These are phyloP conservation scores for Metschnikowia peoriensis DNA, from an alignment of 805 yeast species.

Conservation along the genomic window DNA sequence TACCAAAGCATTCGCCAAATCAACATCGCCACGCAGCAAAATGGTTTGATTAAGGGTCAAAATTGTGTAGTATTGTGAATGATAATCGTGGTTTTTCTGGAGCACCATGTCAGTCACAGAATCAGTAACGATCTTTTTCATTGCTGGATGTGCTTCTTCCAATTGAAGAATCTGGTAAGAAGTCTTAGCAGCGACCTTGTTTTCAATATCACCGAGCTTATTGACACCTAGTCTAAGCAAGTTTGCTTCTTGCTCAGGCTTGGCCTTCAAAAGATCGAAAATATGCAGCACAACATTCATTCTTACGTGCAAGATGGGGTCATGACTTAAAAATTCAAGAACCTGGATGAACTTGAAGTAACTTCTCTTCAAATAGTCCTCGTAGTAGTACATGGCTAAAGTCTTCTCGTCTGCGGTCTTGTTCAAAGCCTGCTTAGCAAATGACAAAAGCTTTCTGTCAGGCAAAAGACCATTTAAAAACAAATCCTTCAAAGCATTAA, in stretches of 20 bases:
- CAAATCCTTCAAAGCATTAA: slow-evolving; percentile 87
- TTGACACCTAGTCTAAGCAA: slow-evolving; percentile 85
- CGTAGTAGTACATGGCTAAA: slow-evolving; percentile 77
- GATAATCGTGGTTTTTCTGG: slow-evolving; percentile 75
- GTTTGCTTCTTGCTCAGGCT: slow-evolving; percentile 97
- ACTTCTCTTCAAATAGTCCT: slow-evolving; percentile 77
- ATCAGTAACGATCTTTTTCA: slow-evolving; percentile 80
- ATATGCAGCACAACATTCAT: slow-evolving; percentile 72
- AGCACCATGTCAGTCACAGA: slow-evolving; percentile 78
- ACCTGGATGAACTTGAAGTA: slow-evolving; percentile 75
- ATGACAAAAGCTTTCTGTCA: slow-evolving; percentile 75
- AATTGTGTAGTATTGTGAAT: slow-evolving; percentile 83
- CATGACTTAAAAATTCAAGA: slow-evolving; percentile 81
- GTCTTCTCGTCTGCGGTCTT: slow-evolving; percentile 43
- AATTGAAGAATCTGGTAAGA: slow-evolving; percentile 76
- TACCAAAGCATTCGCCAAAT: slow-evolving; percentile 78
- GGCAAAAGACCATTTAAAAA: slow-evolving; percentile 81
- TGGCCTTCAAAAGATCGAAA: slow-evolving; percentile 74
- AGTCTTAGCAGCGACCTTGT: slow-evolving; percentile 85
- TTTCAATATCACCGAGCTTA: slow-evolving; percentile 90
- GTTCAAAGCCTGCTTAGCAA: slow-evolving; percentile 67
- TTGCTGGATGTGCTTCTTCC: slow-evolving; percentile 92
- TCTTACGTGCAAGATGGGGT: slow-evolving; percentile 85
- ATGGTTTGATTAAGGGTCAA: slow-evolving; percentile 92
- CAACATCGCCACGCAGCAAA: slow-evolving; percentile 70